These are phyloP conservation scores for Sophora flavescens DNA, from an alignment of 306 rosid genomes.

Conservation along the genomic window DNA sequence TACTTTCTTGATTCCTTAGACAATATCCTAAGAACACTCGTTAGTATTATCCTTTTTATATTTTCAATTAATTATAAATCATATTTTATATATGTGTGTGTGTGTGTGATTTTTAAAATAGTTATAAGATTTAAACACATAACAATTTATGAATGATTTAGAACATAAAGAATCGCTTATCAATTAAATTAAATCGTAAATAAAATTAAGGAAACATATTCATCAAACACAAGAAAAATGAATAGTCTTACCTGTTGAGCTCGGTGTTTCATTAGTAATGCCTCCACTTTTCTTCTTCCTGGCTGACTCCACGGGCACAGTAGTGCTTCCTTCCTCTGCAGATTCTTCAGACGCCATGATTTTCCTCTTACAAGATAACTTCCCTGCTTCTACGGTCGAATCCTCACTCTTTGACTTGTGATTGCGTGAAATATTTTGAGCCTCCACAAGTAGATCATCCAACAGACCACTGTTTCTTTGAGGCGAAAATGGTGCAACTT, in stretches of 20 bases:
- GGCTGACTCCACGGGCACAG: slow-evolving; percentile 38
- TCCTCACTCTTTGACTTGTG: slow-evolving; percentile 46
- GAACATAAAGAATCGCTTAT: no score
- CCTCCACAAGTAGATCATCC: slow-evolving; percentile 64
- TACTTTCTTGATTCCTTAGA: no score
- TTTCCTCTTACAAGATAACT: slow-evolving; percentile 52
- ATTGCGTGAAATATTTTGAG: slow-evolving; percentile 47
- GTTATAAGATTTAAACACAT: no score
- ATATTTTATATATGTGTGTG: no score
- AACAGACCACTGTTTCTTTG: slow-evolving; percentile 64
- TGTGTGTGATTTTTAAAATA: no score
- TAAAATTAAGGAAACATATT: neutral
- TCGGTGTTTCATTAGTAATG: slow-evolving; percentile 46
- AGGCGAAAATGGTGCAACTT: slow-evolving; percentile 35
- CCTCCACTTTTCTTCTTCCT: slow-evolving; percentile 49
- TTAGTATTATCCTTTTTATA: no score
- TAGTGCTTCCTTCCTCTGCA: slow-evolving; percentile 43
- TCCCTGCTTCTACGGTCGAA: slow-evolving; percentile 30
- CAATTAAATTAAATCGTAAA: no score
- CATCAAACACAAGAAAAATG: neutral
- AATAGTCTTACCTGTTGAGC: slow-evolving; percentile 56
- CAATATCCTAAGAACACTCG: no score
- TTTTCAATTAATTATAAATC: no score
- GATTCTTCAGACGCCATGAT: slow-evolving; percentile 34
- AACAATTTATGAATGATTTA: no score